These are phyloP conservation scores for Furcasterigmium sp. DNA, from an alignment of 2,329 filamentous ascomycete genomes.

Conservation along the genomic window DNA sequence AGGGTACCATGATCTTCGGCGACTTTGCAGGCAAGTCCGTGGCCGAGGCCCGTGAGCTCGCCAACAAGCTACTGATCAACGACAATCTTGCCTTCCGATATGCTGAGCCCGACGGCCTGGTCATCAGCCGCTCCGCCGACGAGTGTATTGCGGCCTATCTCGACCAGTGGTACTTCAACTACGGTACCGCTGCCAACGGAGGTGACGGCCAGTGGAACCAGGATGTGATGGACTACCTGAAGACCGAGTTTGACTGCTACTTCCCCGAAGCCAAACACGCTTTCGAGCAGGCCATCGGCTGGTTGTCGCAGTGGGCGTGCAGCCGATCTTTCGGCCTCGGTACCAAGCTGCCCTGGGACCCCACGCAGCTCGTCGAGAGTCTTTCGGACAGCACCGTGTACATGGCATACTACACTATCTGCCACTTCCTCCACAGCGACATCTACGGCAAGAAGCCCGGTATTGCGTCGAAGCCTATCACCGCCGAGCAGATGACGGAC, in stretches of 20 bases:
- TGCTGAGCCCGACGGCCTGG: constrained; percentile 85
- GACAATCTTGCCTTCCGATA: constrained; percentile 81
- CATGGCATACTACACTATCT: constrained; percentile 46
- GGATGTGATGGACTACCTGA: constrained; percentile 66
- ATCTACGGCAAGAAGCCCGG: constrained; percentile 76
- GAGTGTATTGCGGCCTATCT: constrained; percentile 90
- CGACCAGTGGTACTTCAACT: constrained; percentile 98
- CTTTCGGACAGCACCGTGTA: constrained; percentile 79
- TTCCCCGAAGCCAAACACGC: constrained; percentile 69
- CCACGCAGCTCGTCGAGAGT: constrained; percentile 84
- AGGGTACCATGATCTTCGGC: constrained; percentile 82
- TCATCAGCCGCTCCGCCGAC: constrained; percentile 83
- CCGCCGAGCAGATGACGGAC: constrained; percentile 83
- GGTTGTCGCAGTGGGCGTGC: constrained; percentile 95
- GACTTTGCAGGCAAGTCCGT: constrained; percentile 86
- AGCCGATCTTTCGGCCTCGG: constrained; percentile 87
- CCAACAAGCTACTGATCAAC: constrained; percentile 72
- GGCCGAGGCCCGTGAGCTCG: constrained; percentile 79
- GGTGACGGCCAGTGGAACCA: constrained; percentile 85
- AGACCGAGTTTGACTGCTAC: constrained; percentile 73
- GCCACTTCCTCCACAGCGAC: constrained; percentile 68
- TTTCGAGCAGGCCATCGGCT: constrained; percentile 81
- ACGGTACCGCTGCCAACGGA: constrained; percentile 28
- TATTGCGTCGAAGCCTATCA: constrained; percentile 51
- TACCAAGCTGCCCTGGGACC: constrained; percentile 92